Evolutionary conservation across 2,329 filamentous ascomycete species (phyloP).

Genomic region (Chaetomium olivaceum): DNA sequence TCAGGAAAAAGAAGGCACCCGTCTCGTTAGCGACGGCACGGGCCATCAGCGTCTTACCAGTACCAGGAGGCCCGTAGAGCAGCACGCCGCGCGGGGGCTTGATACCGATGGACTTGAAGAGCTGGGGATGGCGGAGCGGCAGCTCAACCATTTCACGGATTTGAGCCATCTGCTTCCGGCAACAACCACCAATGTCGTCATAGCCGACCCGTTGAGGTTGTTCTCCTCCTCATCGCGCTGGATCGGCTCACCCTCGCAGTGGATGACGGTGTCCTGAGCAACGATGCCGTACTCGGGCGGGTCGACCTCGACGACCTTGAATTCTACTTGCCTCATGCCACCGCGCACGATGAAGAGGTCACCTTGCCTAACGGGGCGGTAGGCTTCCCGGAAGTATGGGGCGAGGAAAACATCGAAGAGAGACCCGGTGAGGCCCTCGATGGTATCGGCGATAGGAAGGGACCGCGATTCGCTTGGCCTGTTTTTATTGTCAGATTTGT

Average conservation of each 20-base stretch:
- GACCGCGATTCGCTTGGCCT: constrained; percentile 99
- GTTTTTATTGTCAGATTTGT: constrained; percentile 18
- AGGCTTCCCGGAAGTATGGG: constrained; percentile 98
- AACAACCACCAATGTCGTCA: constrained; percentile 98
- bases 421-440: constrained; percentile 95
- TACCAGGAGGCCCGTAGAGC: constrained; percentile 95
- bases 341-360: constrained; percentile 96
- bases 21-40: constrained; percentile 98
- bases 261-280: constrained; percentile 96
- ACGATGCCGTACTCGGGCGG: constrained; percentile 98
- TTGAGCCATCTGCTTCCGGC: constrained; percentile 99
- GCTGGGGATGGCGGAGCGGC: constrained; percentile 91
- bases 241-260: constrained; percentile 94
- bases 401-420: constrained; percentile 99
- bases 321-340: constrained; percentile 98
- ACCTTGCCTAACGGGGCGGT: constrained; percentile 94
- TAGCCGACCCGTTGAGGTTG: constrained; percentile 98
- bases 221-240: constrained; percentile 99
- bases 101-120: constrained; percentile 99
- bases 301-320: constrained; percentile 99
- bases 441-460: constrained; percentile 96
- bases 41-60: constrained; percentile 99
- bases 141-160: constrained; percentile 98
- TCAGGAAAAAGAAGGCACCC: constrained; percentile 98
- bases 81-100: constrained; percentile 98